Conservation (phyloP, 768 basidiomycete genomes). For the Amanita phalloides region DNA sequence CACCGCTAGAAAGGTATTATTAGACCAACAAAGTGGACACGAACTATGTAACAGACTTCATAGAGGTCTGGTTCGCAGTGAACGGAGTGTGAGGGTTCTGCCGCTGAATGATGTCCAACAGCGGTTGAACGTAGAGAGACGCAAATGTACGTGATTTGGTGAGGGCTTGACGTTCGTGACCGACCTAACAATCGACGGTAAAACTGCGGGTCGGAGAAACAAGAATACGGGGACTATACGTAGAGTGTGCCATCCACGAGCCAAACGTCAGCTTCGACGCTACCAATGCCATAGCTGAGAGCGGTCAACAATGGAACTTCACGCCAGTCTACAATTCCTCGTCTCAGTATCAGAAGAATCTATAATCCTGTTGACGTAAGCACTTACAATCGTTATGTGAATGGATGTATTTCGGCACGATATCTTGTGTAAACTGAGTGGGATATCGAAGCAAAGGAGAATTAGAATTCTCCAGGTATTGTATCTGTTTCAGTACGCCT, state of each 20-base stretch:
- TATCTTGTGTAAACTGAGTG: constrained; percentile 34
- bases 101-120: constrained; percentile 26
- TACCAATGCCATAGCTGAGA: constrained; percentile 35
- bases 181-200: constrained; percentile 21
- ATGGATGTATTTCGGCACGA: constrained; percentile 38
- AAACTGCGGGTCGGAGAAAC: not conserved
- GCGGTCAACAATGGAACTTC: constrained; percentile 39
- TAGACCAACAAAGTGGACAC: not conserved
- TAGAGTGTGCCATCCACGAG: constrained; percentile 31
- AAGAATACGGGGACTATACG: constrained; percentile 15
- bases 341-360: not conserved
- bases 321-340: constrained; percentile 30
- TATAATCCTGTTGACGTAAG: not conserved
- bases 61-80: constrained; percentile 25
- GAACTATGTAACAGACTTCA: constrained; percentile 22
- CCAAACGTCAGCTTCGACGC: constrained; percentile 47
- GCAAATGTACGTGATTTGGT: constrained; percentile 32
- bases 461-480: constrained; percentile 20
- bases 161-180: constrained; percentile 33
- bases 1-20: constrained; percentile 23
- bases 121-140: constrained; percentile 36
- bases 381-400: constrained; percentile 44
- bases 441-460: constrained; percentile 31
- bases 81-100: constrained; percentile 34
- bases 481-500: constrained; percentile 3